A percentile compares a stretch with the other conserved stretches of the same genome.
phyloP scores from a whole-genome alignment of 805 yeast genomes.

The Jamesozyma piceae region DNA sequence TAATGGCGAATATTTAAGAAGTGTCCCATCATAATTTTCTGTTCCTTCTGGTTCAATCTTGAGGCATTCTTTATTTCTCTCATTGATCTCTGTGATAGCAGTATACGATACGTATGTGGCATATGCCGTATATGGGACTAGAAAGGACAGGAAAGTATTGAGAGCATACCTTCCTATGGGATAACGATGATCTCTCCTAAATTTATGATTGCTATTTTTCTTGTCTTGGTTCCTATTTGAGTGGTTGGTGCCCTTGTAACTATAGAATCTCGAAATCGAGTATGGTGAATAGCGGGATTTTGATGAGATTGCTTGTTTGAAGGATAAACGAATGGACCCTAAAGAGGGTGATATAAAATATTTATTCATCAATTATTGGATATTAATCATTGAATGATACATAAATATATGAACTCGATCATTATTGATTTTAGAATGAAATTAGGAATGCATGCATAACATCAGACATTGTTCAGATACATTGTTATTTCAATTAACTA shows the following conservation, averaged over 20 bases:
- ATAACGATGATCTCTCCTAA: neutral
- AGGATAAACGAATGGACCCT: neutral
- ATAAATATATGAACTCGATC: too few species aligned
- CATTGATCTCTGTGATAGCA: slow-evolving; percentile 45
- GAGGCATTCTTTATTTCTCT: slow-evolving; percentile 28
- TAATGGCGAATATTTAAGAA: slow-evolving; percentile 37
- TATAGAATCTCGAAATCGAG: neutral
- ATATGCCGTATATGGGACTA: slow-evolving; percentile 50
- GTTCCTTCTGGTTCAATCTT: slow-evolving; percentile 12
- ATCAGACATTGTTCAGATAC: too few species aligned
- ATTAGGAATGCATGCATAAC: too few species aligned
- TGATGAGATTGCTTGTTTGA: neutral
- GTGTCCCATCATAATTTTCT: slow-evolving; percentile 14
- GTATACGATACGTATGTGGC: slow-evolving; percentile 51
- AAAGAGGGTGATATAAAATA: neutral
- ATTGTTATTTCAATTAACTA: too few species aligned
- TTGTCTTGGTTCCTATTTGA: neutral
- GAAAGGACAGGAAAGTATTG: slow-evolving; percentile 9
- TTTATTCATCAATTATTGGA: neutral
- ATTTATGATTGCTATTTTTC: neutral
- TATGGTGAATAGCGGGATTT: neutral
- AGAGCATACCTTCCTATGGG: neutral
- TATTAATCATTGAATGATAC: neutral
- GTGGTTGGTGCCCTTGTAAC: neutral
- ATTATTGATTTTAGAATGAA: too few species aligned